These are phyloP conservation scores for Oryza meridionalis DNA, from an alignment of 176 grass and related monocot genomes.

Conservation along the genomic window DNA sequence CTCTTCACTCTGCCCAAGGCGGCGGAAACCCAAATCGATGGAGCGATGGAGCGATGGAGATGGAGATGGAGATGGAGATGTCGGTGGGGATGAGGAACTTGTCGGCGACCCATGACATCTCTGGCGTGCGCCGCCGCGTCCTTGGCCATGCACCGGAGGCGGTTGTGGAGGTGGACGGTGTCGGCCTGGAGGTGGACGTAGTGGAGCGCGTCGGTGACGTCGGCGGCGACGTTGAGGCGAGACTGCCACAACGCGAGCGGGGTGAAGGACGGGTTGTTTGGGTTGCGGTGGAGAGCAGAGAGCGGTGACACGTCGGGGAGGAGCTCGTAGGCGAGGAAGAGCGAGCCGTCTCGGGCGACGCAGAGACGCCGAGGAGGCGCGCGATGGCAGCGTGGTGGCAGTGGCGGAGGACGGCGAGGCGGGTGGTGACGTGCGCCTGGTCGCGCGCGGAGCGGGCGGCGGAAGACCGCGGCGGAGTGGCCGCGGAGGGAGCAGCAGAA, in stretches of 20 bases:
- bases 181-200: conserved; percentile 62
- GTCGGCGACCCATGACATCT: conserved; percentile 67
- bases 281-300: conserved; percentile 63
- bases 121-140: conserved; percentile 56
- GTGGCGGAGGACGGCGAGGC: conserved; percentile 60
- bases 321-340: conserved; percentile 84
- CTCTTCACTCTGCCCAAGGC: no score
- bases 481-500: conserved; percentile 73
- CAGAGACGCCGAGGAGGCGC: conserved; percentile 75
- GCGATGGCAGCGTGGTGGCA: conserved; percentile 82
- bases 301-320: conserved; percentile 55
- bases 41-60: no score
- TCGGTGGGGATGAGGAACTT: conserved; percentile 60
- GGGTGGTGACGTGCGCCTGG: conserved; percentile 28
- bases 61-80: conserved; percentile 52
- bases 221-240: conserved; percentile 67
- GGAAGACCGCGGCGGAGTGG: conserved; percentile 72
- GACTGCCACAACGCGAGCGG: conserved; percentile 67
- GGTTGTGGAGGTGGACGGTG: conserved; percentile 65
- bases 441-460: conserved; percentile 66
- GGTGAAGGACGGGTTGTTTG: conserved; percentile 74
- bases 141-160: conserved; percentile 60
- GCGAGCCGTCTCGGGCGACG: conserved; percentile 49
- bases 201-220: conserved; percentile 41
- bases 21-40: no score